Evolutionary conservation across 2,329 filamentous ascomycete genomes (phyloP).

Genomic region (Calonectria crousiana): DNA sequence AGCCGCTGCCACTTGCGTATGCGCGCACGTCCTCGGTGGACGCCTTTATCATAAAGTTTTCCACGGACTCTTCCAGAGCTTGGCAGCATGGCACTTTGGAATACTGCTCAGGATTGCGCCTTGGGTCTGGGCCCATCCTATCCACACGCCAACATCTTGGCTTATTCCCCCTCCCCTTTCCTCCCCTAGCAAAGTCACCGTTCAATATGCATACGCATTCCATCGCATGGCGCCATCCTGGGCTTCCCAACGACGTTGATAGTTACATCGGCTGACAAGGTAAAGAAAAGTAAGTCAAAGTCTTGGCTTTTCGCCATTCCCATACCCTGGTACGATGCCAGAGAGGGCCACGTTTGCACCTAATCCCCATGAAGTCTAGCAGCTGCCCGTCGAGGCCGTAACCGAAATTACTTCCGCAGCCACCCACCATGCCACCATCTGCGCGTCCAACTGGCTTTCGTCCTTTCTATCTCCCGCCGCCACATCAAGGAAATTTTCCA

Average conservation of each 20-base stretch:
- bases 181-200: not conserved
- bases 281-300: conserved; percentile 24
- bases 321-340: conserved; percentile 30
- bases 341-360: conserved; percentile 42
- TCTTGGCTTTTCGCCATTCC: conserved; percentile 35
- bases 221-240: conserved; percentile 9
- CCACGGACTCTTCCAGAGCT: not conserved
- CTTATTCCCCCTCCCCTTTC: not conserved
- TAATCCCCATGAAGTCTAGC: conserved; percentile 40
- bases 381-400: conserved; percentile 44
- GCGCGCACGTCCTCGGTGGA: not conserved
- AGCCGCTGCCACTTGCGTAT: conserved; percentile 7
- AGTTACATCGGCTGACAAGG: conserved; percentile 21
- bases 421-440: conserved; percentile 33
- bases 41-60: not conserved
- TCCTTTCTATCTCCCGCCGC: conserved; percentile 12
- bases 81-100: conserved; percentile 4
- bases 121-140: not conserved
- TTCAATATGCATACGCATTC: not conserved
- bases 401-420: conserved; percentile 53
- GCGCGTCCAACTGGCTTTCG: conserved; percentile 33
- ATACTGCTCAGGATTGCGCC: conserved; percentile 1
- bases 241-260: conserved; percentile 13
- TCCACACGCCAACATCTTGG: not conserved
- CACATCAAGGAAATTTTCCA: conserved; percentile 25